phyloP scores from a whole-genome alignment of 2,329 filamentous ascomycete species.

The Keithomyces neogunnii region DNA sequence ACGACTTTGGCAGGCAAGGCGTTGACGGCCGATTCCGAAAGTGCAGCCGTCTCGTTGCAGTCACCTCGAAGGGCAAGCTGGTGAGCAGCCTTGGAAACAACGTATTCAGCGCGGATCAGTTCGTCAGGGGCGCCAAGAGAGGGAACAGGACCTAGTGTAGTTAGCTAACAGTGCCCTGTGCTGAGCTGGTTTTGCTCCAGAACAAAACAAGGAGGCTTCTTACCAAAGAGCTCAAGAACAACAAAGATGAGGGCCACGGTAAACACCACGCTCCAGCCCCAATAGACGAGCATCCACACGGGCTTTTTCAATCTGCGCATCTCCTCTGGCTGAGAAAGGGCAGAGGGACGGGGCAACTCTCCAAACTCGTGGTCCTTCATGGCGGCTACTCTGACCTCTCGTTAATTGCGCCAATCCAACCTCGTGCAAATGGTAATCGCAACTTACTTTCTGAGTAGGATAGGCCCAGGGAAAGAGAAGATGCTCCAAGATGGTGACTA shows the following conservation, averaged over 20 bases:
- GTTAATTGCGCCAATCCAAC: neutral
- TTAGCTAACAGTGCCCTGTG: neutral
- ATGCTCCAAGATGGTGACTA: neutral
- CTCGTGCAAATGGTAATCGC: constrained; percentile 9
- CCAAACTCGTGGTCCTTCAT: constrained; percentile 20
- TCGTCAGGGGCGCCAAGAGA: constrained; percentile 7
- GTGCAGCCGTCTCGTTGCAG: constrained; percentile 10
- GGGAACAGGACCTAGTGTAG: constrained; percentile 1
- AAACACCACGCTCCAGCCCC: neutral
- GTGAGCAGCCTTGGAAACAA: constrained; percentile 12
- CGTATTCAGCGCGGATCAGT: constrained; percentile 11
- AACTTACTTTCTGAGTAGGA: neutral
- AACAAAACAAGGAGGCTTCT: neutral
- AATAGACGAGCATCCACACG: neutral
- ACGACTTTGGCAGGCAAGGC: constrained; percentile 6
- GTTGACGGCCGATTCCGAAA: constrained; percentile 7
- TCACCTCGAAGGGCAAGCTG: constrained; percentile 14
- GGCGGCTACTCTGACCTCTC: constrained; percentile 18
- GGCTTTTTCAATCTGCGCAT: neutral
- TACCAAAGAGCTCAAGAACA: constrained; percentile 18
- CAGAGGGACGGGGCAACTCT: constrained; percentile 1
- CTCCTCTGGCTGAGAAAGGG: neutral
- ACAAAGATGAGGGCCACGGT: constrained; percentile 1
- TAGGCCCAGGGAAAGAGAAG: neutral
- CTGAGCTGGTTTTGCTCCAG: neutral